These are phyloP conservation scores for Cladosporium sp. DNA, from an alignment of 2,329 filamentous ascomycete genomes.

Conservation along the genomic window DNA sequence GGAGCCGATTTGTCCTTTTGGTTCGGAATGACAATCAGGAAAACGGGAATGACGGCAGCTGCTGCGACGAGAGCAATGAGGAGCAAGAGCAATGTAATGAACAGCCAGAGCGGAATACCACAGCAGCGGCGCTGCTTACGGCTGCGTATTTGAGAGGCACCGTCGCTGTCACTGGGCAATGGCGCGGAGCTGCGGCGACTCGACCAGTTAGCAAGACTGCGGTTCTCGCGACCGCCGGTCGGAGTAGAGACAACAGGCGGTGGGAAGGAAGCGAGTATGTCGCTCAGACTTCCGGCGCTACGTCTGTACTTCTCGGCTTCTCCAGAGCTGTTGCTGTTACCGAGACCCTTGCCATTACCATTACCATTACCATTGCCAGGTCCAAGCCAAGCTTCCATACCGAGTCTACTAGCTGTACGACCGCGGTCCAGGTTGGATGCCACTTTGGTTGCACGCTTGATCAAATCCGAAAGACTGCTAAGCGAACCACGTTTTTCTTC, in stretches of 20 bases:
- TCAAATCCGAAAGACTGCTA: constrained; percentile 89
- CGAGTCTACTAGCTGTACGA: constrained; percentile 61
- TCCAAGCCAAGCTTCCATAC: constrained; percentile 50
- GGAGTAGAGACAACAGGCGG: constrained; percentile 43
- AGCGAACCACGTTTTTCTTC: constrained; percentile 84
- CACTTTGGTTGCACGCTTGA: constrained; percentile 80
- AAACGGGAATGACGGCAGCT: constrained; percentile 76
- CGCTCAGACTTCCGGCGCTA: constrained; percentile 58
- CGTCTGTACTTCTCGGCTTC: constrained; percentile 36
- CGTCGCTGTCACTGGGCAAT: constrained; percentile 34
- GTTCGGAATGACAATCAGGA: constrained; percentile 60
- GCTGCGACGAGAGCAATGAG: constrained; percentile 73
- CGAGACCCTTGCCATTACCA: background rate
- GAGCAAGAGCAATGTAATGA: constrained; percentile 66
- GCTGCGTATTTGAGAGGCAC: constrained; percentile 3
- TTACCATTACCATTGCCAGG: constrained; percentile 24
- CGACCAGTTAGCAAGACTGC: constrained; percentile 20
- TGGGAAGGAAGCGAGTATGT: constrained; percentile 67
- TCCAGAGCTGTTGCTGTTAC: constrained; percentile 3
- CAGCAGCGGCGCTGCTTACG: constrained; percentile 66
- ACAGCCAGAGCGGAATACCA: constrained; percentile 78
- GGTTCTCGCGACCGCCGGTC: background rate
- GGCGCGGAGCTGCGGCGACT: constrained; percentile 24
- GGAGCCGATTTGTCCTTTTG: constrained; percentile 37
- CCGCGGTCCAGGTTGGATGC: constrained; percentile 87